A percentile compares a stretch with the other conserved stretches of the same genome.
Evolutionary conservation across 192 early-diverging fungal genomes (phyloP).

Genomic region (Chytriomyces sp.): DNA sequence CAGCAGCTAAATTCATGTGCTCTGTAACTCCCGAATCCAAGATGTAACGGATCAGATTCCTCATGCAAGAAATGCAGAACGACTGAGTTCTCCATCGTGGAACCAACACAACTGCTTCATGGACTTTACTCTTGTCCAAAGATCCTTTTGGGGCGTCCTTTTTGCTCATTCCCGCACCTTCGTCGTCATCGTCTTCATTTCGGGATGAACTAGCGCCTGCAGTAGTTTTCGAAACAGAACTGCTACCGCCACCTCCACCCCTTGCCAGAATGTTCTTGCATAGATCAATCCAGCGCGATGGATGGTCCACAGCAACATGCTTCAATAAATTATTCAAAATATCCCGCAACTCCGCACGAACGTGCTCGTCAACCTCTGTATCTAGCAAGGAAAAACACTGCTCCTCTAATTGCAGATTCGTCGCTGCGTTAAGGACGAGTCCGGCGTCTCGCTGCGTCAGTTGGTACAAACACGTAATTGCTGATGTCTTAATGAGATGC

Average conservation of each 20-base stretch:
- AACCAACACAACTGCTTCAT: conserved; percentile 45
- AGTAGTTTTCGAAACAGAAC: conserved; percentile 22
- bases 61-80: conserved; percentile 78
- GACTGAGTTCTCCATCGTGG: conserved; percentile 80
- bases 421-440: conserved; percentile 67
- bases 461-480: conserved; percentile 86
- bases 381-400: conserved; percentile 83
- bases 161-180: conserved; percentile 41
- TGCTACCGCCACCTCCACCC: conserved; percentile 41
- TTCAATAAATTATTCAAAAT: conserved; percentile 48
- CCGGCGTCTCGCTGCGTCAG: conserved; percentile 78
- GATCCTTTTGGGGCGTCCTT: conserved; percentile 30
- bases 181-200: conserved; percentile 50
- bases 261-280: conserved; percentile 79
- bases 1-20: conserved; percentile 73
- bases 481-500: conserved; percentile 71
- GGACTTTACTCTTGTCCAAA: conserved; percentile 17
- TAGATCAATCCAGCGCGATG: conserved; percentile 82
- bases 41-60: conserved; percentile 69
- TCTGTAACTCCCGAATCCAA: conserved; percentile 57
- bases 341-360: conserved; percentile 62
- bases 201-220: conserved; percentile 27
- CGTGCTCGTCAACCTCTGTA: conserved; percentile 69
- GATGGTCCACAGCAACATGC: conserved; percentile 60
- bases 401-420: conserved; percentile 68